Base-by-base conservation (phyloP, 108 stramenopile genomes). In the Skeletonema marinoi region DNA sequence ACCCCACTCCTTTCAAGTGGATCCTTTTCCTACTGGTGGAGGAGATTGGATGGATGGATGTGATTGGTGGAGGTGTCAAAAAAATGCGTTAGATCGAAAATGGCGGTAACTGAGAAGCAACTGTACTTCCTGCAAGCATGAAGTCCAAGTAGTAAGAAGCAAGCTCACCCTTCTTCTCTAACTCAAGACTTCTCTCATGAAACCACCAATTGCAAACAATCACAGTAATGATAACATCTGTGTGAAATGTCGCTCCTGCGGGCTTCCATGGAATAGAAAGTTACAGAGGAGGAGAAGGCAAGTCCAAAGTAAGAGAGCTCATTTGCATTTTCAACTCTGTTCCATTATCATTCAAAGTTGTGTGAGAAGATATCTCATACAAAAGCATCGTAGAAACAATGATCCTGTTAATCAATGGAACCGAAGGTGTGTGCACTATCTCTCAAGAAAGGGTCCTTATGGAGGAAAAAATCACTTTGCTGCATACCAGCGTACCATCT, bases 341-440 rank as follows among this genome's bases (percentile, higher is more conserved):
- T 68, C 70, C 6, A 42, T 65, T 6, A n/a, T 4, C 33, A 78
- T 78, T 16, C 77, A 78, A 78, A 65, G 65, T 31, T 21, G 21
- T 31, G 69, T 65, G 25, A 44, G 77, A 35, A 39, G 30, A 16
- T 70, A 38, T 31, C 25, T 78, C 30, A 54, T 78, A 16, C 48
- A 56, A 65, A 25, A 3, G 58, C 64, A 65, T 17, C 69, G 54
- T 3, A 65, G 29, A 29, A 71, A 50, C 8, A 65, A 58, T 14
- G 19, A 32, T 32, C 50, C 77, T 13, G 10, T 48, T 6, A 70
- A 71, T 4, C 9, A 58, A 42, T 70, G 70, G 77, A 46, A 38
- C 6, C n/a, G 13, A 30, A 1, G 17, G 42, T 78, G 77, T 58
- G 77, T 78, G n/a, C 77, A 78, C 35, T 78, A 78, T 64, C 77